Evolutionary conservation across 2,329 filamentous ascomycete genomes (phyloP).

Genomic region (Mycogone perniciosa): DNA sequence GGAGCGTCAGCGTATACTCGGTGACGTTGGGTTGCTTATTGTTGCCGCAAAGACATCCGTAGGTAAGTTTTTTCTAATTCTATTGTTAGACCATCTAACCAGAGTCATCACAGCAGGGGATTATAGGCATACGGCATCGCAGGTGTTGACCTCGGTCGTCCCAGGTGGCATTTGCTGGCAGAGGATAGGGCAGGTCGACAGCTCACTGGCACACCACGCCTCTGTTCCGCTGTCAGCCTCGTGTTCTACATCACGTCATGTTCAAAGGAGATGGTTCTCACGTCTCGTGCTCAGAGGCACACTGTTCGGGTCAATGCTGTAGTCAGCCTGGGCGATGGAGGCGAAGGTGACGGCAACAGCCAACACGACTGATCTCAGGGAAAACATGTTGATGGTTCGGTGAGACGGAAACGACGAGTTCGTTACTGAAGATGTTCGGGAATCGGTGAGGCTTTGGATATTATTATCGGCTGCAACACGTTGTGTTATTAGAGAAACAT

Average conservation of each 20-base stretch:
- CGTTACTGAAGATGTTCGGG: not conserved
- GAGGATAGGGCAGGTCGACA: conserved; percentile 61
- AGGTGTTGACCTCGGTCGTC: conserved; percentile 55
- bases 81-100: conserved; percentile 1
- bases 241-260: not conserved
- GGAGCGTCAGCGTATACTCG: conserved; percentile 71
- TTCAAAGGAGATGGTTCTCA: conserved; percentile 29
- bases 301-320: conserved; percentile 54
- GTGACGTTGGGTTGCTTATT: conserved; percentile 63
- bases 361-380: conserved; percentile 46
- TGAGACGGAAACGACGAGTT: not conserved
- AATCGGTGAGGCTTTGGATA: too few relatives aligned
- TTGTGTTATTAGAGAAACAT: too few relatives aligned
- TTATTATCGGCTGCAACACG: too few relatives aligned
- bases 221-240: conserved; percentile 32
- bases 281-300: conserved; percentile 49
- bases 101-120: not conserved
- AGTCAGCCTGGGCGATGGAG: conserved; percentile 49
- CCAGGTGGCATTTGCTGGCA: conserved; percentile 55
- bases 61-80: conserved; percentile 53
- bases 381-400: conserved; percentile 41
- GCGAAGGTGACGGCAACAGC: conserved; percentile 49
- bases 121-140: conserved; percentile 50
- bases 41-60: conserved; percentile 65
- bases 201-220: conserved; percentile 60